These are phyloP conservation scores for Rubia tinctorum DNA, from an alignment of 305 asterid genomes.

Conservation along the genomic window DNA sequence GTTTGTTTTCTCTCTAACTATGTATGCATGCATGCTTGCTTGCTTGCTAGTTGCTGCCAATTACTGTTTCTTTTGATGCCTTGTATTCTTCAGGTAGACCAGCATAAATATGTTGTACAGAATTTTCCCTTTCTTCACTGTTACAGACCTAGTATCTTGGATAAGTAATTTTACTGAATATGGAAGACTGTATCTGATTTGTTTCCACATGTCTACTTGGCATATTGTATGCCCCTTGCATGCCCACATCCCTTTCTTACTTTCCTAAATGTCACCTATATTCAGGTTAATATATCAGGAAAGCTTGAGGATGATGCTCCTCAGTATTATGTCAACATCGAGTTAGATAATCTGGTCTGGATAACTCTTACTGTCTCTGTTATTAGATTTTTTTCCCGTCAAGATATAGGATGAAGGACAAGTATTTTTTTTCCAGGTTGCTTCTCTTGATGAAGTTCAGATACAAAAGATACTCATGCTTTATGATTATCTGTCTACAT, in stretches of 20 bases:
- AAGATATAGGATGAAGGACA: slow-evolving; percentile 17
- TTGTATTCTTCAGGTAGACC: background rate
- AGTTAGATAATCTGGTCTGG: slow-evolving; percentile 63
- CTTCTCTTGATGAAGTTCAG: slow-evolving; percentile 78
- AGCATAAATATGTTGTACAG: background rate
- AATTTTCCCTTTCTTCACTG: background rate
- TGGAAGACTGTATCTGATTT: background rate
- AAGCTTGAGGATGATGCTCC: slow-evolving; percentile 78
- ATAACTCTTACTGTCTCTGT: slow-evolving; percentile 17
- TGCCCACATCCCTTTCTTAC: background rate
- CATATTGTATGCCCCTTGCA: background rate
- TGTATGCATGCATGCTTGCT: background rate
- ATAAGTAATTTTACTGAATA: background rate
- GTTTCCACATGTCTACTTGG: background rate
- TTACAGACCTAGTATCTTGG: background rate
- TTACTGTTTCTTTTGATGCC: background rate
- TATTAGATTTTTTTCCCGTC: slow-evolving; percentile 19
- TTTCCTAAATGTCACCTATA: slow-evolving; percentile 19
- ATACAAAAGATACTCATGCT: slow-evolving; percentile 66
- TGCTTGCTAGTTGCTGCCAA: background rate
- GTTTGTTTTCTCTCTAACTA: background rate
- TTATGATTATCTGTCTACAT: slow-evolving; percentile 63
- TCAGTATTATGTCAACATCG: slow-evolving; percentile 63
- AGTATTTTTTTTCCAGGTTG: slow-evolving; percentile 43
- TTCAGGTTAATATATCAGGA: slow-evolving; percentile 90